Conservation (phyloP, 208 protist species). For the Trypanosoma platydactyli region DNA sequence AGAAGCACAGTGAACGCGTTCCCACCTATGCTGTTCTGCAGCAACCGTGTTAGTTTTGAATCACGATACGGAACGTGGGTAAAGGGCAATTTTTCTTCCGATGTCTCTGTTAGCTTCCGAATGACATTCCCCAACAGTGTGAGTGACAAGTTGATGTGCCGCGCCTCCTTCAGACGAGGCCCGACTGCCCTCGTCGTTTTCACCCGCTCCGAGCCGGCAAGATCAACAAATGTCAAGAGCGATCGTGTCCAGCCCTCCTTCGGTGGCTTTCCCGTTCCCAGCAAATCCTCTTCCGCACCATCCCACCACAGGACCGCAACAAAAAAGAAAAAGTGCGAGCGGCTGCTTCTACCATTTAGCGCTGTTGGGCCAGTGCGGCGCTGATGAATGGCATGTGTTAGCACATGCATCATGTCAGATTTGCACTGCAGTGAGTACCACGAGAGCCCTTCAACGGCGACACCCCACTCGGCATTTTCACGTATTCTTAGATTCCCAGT, state of each 20-base stretch:
- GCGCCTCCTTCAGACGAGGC: constrained; percentile 73
- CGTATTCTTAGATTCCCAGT: constrained; percentile 6
- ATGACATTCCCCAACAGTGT: constrained; percentile 91
- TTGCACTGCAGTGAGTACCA: constrained; percentile 37
- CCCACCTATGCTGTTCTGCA: constrained; percentile 83
- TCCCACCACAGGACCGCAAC: constrained; percentile 38
- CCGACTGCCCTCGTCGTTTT: constrained; percentile 75
- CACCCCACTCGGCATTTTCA: constrained; percentile 15
- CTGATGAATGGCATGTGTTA: constrained; percentile 37
- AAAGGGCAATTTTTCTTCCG: neutral
- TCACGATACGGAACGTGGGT: constrained; percentile 87
- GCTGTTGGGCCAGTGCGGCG: constrained; percentile 65
- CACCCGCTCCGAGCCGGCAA: constrained; percentile 92
- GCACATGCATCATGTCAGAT: constrained; percentile 38
- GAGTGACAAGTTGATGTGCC: constrained; percentile 92
- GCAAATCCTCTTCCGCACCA: neutral
- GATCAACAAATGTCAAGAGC: constrained; percentile 87
- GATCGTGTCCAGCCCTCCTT: constrained; percentile 27
- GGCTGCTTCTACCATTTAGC: constrained; percentile 84
- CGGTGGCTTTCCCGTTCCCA: neutral
- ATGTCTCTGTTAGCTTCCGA: constrained; percentile 40
- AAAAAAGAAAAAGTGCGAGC: constrained; percentile 88
- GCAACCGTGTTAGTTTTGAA: constrained; percentile 88
- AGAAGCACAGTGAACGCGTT: constrained; percentile 79
- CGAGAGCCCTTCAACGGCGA: constrained; percentile 53